phyloP scores from a whole-genome alignment of 768 basidiomycete genomes.

The Calocybe gangraenosa region DNA sequence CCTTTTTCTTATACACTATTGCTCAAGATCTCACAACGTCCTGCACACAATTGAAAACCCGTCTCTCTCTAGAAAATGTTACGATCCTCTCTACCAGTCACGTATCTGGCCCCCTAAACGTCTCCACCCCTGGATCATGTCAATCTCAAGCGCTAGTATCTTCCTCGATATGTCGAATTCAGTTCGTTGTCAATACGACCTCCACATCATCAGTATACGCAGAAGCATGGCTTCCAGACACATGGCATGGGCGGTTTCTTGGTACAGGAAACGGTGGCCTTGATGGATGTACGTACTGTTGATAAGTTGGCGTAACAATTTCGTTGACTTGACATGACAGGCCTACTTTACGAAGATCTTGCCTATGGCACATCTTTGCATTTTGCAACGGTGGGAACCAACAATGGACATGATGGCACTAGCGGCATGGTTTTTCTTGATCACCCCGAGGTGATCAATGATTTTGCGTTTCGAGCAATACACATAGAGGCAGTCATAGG shows the following conservation, averaged over 20 bases:
- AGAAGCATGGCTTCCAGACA: slow-evolving; percentile 1
- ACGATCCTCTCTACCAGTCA: slow-evolving; percentile 1
- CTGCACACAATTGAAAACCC: neutral
- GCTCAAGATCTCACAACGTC: too few species aligned
- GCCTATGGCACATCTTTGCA: slow-evolving; percentile 2
- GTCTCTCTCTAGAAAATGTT: neutral
- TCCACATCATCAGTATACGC: neutral
- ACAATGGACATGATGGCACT: slow-evolving; percentile 6
- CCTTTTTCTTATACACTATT: too few species aligned
- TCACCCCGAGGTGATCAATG: slow-evolving; percentile 8
- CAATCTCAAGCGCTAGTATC: neutral
- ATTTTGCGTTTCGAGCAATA: slow-evolving; percentile 3
- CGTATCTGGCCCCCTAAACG: neutral
- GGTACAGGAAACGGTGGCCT: neutral
- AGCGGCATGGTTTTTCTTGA: neutral
- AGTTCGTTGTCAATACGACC: slow-evolving; percentile 3
- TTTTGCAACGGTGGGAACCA: slow-evolving; percentile 6
- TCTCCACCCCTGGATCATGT: neutral
- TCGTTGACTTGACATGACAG: neutral
- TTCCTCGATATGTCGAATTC: neutral
- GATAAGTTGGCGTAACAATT: too few species aligned
- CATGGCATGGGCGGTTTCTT: slow-evolving; percentile 1
- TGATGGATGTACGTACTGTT: neutral
- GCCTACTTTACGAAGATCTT: slow-evolving; percentile 1
- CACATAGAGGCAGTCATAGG: slow-evolving; percentile 7